These are phyloP conservation scores for Adiantum capillusveneris DNA, from an alignment of 75 land plant genomes.

Conservation along the genomic window DNA sequence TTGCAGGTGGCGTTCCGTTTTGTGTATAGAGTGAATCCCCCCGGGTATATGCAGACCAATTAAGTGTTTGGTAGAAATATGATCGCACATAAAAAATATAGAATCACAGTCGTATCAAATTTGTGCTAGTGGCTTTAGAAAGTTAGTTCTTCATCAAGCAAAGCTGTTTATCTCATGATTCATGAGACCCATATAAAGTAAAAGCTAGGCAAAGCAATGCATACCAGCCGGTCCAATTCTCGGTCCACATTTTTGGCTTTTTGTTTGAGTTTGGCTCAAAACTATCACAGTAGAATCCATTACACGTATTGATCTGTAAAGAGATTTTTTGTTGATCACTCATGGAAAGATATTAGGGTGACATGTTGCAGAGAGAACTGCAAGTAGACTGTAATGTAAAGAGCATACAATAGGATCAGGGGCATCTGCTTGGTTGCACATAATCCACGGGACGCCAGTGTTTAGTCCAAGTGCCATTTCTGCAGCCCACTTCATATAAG, in stretches of 20 bases:
- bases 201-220: not conserved
- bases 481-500: constrained; percentile 81
- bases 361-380: too few species aligned
- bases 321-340: too few species aligned
- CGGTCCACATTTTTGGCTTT: constrained; percentile 75
- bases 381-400: too few species aligned
- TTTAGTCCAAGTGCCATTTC: constrained; percentile 66
- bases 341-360: too few species aligned
- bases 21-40: too few species aligned
- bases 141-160: too few species aligned
- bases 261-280: constrained; percentile 44
- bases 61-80: too few species aligned
- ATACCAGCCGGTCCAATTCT: constrained; percentile 82
- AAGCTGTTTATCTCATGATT: not conserved
- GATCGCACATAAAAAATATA: too few species aligned
- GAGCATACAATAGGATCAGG: constrained; percentile 59
- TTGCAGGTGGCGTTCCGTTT: too few species aligned
- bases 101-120: too few species aligned
- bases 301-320: constrained; percentile 67
- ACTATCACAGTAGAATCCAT: constrained; percentile 69
- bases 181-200: not conserved
- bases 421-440: constrained; percentile 95
- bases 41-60: too few species aligned
- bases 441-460: constrained; percentile 90
- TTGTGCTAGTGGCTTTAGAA: too few species aligned